Evolutionary conservation across 768 basidiomycete species (phyloP).

Genomic region (Clitopilus passeckerianus): DNA sequence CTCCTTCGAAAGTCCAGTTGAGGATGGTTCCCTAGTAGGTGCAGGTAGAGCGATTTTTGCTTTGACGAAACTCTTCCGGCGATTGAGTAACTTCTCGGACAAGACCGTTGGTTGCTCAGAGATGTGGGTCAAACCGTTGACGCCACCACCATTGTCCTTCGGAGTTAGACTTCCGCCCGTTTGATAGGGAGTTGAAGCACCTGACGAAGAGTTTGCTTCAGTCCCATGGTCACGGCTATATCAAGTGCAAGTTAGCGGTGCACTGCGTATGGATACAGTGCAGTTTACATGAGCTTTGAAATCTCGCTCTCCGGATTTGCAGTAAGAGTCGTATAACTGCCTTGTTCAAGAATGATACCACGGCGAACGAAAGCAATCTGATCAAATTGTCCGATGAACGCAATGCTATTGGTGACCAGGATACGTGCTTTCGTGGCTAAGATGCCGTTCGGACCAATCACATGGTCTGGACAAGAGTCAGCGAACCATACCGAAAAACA

Average conservation of each 20-base stretch:
- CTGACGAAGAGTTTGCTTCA: slow-evolving; percentile 35
- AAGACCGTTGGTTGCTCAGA: slow-evolving; percentile 22
- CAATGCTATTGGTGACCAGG: slow-evolving; percentile 82
- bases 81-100: slow-evolving; percentile 48
- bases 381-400: slow-evolving; percentile 79
- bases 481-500: too few species aligned
- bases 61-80: slow-evolving; percentile 52
- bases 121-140: slow-evolving; percentile 16
- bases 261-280: too few species aligned
- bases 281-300: slow-evolving; percentile 66
- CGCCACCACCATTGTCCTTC: slow-evolving; percentile 13
- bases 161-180: slow-evolving; percentile 31
- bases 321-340: slow-evolving; percentile 58
- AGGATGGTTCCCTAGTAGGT: slow-evolving; percentile 29
- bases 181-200: slow-evolving; percentile 44
- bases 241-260: not conserved
- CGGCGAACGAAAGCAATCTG: slow-evolving; percentile 70
- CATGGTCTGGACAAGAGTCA: slow-evolving; percentile 47
- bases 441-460: slow-evolving; percentile 82
- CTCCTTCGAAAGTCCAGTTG: slow-evolving; percentile 55
- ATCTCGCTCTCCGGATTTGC: slow-evolving; percentile 60
- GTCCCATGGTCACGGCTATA: slow-evolving; percentile 34
- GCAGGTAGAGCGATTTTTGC: slow-evolving; percentile 44
- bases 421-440: slow-evolving; percentile 81
- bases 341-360: slow-evolving; percentile 77